phyloP scores from a whole-genome alignment of 2,329 filamentous ascomycete species.

The Curvularia eragrostidis region DNA sequence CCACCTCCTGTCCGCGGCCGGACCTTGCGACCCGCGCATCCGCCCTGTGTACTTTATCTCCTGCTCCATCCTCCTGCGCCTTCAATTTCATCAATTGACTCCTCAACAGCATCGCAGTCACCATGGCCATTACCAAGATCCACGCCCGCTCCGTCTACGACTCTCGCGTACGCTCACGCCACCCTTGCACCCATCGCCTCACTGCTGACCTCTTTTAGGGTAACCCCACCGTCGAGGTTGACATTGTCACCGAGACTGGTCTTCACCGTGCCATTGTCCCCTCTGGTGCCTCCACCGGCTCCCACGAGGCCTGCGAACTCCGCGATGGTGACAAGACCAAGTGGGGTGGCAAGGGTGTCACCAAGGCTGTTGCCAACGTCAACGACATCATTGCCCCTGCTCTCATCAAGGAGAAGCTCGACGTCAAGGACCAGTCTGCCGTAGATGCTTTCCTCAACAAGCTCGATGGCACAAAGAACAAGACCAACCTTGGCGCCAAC shows the following conservation, averaged over 20 bases:
- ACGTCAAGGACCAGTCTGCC: slow-evolving; percentile 62
- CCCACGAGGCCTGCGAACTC: slow-evolving; percentile 61
- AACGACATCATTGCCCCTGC: slow-evolving; percentile 62
- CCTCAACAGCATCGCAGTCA: slow-evolving; percentile 46
- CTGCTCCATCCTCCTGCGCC: slow-evolving; percentile 17
- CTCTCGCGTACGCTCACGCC: slow-evolving; percentile 67
- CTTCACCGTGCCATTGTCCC: slow-evolving; percentile 97
- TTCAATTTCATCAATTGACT: slow-evolving; percentile 34
- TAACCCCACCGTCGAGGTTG: slow-evolving; percentile 99
- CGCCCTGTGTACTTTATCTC: slow-evolving; percentile 22
- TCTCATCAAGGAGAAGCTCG: slow-evolving; percentile 60
- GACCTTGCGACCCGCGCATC: slow-evolving; percentile 34
- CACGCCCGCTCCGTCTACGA: slow-evolving; percentile 85
- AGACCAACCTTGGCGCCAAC: slow-evolving; percentile 66
- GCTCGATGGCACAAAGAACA: slow-evolving; percentile 66
- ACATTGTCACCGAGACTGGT: slow-evolving; percentile 93
- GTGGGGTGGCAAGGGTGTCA: slow-evolving; percentile 63
- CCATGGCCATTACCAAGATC: slow-evolving; percentile 73
- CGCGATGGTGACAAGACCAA: slow-evolving; percentile 61
- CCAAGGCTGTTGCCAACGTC: slow-evolving; percentile 63
- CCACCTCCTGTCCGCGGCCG: slow-evolving; percentile 47
- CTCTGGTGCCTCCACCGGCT: slow-evolving; percentile 86
- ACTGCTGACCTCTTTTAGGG: slow-evolving; percentile 48
- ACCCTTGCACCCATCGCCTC: not conserved
- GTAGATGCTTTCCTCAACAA: slow-evolving; percentile 61